Conservation (phyloP, 192 early-diverging fungal species). For the Backusella luteola region DNA sequence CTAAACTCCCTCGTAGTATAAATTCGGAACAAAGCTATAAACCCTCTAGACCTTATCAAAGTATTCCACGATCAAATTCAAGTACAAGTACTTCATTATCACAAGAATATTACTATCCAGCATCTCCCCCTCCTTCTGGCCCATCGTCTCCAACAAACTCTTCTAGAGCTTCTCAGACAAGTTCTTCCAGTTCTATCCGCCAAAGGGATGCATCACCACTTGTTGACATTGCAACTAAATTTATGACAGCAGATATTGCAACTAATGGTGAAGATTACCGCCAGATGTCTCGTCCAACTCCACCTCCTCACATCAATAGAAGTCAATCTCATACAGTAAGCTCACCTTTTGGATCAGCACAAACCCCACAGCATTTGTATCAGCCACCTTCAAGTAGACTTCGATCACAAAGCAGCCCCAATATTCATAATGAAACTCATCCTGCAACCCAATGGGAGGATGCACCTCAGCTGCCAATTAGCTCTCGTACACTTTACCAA, state of each 20-base stretch:
- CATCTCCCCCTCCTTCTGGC: slow-evolving; percentile 56
- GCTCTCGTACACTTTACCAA: slow-evolving; percentile 6
- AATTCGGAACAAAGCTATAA: slow-evolving; percentile 10
- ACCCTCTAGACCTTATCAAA: slow-evolving; percentile 4
- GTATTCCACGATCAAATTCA: slow-evolving; percentile 14
- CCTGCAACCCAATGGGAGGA: neutral
- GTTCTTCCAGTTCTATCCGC: slow-evolving; percentile 36
- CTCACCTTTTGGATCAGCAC: neutral
- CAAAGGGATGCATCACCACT: slow-evolving; percentile 47
- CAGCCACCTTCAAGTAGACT: slow-evolving; percentile 40
- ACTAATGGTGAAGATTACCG: slow-evolving; percentile 24
- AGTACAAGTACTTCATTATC: slow-evolving; percentile 9
- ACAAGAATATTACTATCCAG: slow-evolving; percentile 36
- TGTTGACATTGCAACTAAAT: slow-evolving; percentile 51
- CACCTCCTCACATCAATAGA: slow-evolving; percentile 12
- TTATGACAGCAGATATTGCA: slow-evolving; percentile 44
- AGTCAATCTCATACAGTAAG: slow-evolving; percentile 11
- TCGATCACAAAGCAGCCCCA: slow-evolving; percentile 56
- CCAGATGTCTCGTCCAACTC: slow-evolving; percentile 22
- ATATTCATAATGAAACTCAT: slow-evolving; percentile 42
- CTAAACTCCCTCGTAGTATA: neutral
- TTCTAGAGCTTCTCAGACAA: slow-evolving; percentile 32
- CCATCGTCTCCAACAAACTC: slow-evolving; percentile 54
- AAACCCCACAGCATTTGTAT: neutral
- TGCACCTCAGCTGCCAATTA: neutral